Conservation (phyloP, 75 land plant genomes). For the Picea glauca region DNA sequence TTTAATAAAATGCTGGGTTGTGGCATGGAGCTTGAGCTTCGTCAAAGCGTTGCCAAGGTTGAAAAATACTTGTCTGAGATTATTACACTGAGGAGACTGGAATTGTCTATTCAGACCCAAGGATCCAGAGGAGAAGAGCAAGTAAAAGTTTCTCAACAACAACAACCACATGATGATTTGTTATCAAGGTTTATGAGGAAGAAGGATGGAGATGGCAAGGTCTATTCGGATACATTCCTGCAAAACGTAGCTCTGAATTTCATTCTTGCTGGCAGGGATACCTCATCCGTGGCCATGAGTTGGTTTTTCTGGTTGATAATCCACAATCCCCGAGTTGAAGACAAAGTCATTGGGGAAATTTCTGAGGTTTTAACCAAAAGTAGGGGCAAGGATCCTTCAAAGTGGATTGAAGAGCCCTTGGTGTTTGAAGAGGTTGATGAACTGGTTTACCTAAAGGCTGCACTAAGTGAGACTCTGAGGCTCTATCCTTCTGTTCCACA, state of each 20-base stretch:
- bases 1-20: slow-evolving; percentile 5
- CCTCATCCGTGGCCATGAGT: slow-evolving; percentile 56
- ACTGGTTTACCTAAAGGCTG: slow-evolving; percentile 24
- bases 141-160: not conserved
- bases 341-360: slow-evolving; percentile 10
- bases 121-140: slow-evolving; percentile 19
- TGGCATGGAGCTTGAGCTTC: slow-evolving; percentile 16
- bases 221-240: slow-evolving; percentile 25
- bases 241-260: slow-evolving; percentile 37
- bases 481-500: slow-evolving; percentile 88
- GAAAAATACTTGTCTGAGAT: slow-evolving; percentile 44
- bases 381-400: slow-evolving; percentile 25
- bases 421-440: slow-evolving; percentile 41
- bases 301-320: slow-evolving; percentile 72
- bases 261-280: slow-evolving; percentile 77
- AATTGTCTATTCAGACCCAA: slow-evolving; percentile 21
- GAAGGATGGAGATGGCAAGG: slow-evolving; percentile 9
- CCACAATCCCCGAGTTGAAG: slow-evolving; percentile 46
- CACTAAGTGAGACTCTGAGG: slow-evolving; percentile 78
- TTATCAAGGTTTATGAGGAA: slow-evolving; percentile 15
- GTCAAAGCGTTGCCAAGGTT: slow-evolving; percentile 10
- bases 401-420: slow-evolving; percentile 55
- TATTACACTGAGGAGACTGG: slow-evolving; percentile 35
- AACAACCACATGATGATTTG: slow-evolving; percentile 2
- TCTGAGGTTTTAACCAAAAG: too few species aligned